phyloP scores from a whole-genome alignment of 2,329 filamentous ascomycete species.

The Botrytis hyacinthi region DNA sequence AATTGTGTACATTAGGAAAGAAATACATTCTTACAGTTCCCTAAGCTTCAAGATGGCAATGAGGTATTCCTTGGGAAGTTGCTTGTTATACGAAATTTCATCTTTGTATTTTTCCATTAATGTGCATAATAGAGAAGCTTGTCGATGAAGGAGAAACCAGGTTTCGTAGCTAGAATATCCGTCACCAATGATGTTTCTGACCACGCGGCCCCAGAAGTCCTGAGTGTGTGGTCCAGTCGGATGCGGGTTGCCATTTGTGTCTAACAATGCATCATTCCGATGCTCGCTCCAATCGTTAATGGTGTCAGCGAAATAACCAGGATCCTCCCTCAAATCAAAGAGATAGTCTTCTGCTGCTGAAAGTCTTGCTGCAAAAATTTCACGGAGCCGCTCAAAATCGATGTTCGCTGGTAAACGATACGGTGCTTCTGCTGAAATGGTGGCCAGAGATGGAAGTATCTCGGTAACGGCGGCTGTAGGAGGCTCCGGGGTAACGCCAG shows the following conservation, averaged over 20 bases:
- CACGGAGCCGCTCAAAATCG: not conserved
- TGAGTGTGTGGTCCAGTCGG: not conserved
- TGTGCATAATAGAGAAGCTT: not conserved
- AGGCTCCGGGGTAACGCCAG: not conserved
- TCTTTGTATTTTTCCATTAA: not conserved
- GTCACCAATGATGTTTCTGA: not conserved
- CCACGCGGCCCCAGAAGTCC: not conserved
- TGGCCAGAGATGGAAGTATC: not conserved
- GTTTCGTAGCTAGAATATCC: not conserved
- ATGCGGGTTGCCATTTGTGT: not conserved
- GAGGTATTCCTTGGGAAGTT: not conserved
- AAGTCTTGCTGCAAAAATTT: not conserved
- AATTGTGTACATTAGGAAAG: not conserved
- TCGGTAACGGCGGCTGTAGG: not conserved
- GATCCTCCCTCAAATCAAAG: not conserved
- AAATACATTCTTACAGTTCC: not conserved
- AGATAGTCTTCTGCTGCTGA: not conserved
- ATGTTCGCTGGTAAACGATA: not conserved
- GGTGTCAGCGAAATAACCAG: not conserved
- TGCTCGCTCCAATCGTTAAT: not conserved
- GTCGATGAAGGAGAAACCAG: not conserved
- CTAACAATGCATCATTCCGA: not conserved
- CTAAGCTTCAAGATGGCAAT: not conserved
- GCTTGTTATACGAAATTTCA: not conserved
- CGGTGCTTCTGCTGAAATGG: not conserved